phyloP scores from a whole-genome alignment of 768 basidiomycete species.

The Leccinellum rugosiceps region DNA sequence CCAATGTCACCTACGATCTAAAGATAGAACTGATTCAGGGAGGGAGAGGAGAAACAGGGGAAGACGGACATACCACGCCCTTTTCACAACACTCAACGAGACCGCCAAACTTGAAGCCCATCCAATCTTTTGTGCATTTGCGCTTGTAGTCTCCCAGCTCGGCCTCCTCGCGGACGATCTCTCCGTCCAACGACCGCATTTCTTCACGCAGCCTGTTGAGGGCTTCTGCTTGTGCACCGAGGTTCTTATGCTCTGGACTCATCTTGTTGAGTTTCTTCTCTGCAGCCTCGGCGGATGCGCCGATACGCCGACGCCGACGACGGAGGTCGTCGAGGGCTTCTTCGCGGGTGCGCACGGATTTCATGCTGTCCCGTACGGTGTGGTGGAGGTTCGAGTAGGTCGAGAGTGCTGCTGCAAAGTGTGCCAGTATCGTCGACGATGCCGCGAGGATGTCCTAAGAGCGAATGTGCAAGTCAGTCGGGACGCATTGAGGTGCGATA shows the following conservation, averaged over 20 bases:
- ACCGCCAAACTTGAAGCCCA: slow-evolving; percentile 87
- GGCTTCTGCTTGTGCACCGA: slow-evolving; percentile 66
- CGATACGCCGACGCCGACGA: slow-evolving; percentile 62
- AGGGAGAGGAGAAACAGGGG: background rate
- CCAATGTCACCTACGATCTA: slow-evolving; percentile 51
- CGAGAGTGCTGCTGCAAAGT: slow-evolving; percentile 64
- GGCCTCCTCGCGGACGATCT: slow-evolving; percentile 82
- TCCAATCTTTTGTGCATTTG: slow-evolving; percentile 58
- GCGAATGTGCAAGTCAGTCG: background rate
- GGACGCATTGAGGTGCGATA: background rate
- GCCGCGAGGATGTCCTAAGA: slow-evolving; percentile 80
- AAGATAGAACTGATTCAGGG: background rate
- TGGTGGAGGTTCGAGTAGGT: slow-evolving; percentile 72
- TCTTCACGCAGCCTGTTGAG: slow-evolving; percentile 71
- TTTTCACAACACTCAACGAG: slow-evolving; percentile 83
- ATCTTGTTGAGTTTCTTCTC: slow-evolving; percentile 90
- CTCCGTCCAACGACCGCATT: slow-evolving; percentile 73
- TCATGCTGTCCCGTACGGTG: slow-evolving; percentile 62
- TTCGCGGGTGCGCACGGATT: slow-evolving; percentile 79
- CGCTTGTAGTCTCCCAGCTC: slow-evolving; percentile 83
- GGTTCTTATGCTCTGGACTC: slow-evolving; percentile 85
- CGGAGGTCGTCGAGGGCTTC: slow-evolving; percentile 78
- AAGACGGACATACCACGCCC: slow-evolving; percentile 44
- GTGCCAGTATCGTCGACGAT: slow-evolving; percentile 61
- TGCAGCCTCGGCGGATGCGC: slow-evolving; percentile 72